A percentile compares a stretch with the other conserved stretches of the same genome.
phyloP scores from a whole-genome alignment of 345 rosid genomes.

The Turnera subulata region DNA sequence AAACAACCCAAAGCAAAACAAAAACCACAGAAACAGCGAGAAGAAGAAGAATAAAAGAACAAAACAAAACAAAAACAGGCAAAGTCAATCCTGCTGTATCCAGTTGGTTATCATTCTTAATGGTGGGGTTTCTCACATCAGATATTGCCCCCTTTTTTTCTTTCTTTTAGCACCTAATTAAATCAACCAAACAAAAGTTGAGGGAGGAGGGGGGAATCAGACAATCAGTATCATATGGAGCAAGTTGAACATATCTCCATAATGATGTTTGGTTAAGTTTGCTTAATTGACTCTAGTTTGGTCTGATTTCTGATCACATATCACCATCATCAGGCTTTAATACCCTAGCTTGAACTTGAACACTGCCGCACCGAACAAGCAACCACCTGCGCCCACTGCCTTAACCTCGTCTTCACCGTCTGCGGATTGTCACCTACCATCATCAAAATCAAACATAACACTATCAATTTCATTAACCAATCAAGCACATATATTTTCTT shows the following conservation, averaged over 20 bases:
- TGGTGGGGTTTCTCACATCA: not conserved
- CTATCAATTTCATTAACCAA: too few species aligned
- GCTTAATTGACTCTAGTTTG: slow-evolving; percentile 7
- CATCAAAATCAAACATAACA: slow-evolving; percentile 5
- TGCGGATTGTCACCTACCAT: slow-evolving; percentile 66
- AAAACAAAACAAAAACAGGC: not conserved
- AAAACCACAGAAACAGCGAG: not conserved
- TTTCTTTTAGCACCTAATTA: not conserved
- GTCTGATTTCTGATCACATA: not conserved
- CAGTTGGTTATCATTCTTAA: not conserved
- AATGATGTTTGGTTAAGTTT: slow-evolving; percentile 20
- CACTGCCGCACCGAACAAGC: slow-evolving; percentile 84
- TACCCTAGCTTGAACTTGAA: slow-evolving; percentile 23
- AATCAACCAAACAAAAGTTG: slow-evolving; percentile 10
- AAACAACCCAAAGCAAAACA: too few species aligned
- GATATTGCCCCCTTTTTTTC: not conserved
- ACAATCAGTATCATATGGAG: slow-evolving; percentile 4
- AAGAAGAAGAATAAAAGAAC: not conserved
- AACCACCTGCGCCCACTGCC: slow-evolving; percentile 94
- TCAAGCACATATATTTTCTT: too few species aligned
- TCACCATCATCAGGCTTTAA: not conserved
- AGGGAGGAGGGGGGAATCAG: not conserved
- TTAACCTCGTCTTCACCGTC: slow-evolving; percentile 78
- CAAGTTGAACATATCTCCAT: slow-evolving; percentile 13
- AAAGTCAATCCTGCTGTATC: not conserved